Evolutionary conservation across 441 rosid genomes (phyloP).

Genomic region (Adansonia grandidieri): DNA sequence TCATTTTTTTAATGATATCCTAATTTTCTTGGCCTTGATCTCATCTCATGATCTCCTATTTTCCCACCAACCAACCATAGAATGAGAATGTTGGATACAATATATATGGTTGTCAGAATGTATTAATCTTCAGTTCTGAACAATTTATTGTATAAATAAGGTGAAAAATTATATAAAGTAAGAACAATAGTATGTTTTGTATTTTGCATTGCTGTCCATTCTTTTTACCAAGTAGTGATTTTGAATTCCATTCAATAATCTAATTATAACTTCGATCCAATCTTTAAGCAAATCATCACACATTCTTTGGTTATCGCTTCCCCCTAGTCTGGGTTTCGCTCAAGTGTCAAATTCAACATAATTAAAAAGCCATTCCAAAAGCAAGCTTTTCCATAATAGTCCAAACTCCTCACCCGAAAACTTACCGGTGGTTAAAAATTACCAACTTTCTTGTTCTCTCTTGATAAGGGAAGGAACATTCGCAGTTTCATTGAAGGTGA

Average conservation of each 20-base stretch:
- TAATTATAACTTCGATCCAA: too few relatives aligned
- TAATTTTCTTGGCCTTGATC: background rate
- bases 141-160: too few relatives aligned
- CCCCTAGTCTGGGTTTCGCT: background rate
- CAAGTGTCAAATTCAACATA: constrained; percentile 29
- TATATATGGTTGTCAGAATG: background rate
- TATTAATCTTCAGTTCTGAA: background rate
- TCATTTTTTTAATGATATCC: background rate
- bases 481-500: background rate
- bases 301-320: background rate
- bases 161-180: too few relatives aligned
- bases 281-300: too few relatives aligned
- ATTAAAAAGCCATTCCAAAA: constrained; percentile 11
- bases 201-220: too few relatives aligned
- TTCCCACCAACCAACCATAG: constrained; percentile 12
- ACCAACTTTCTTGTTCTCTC: background rate
- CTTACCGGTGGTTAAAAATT: background rate
- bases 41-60: constrained; percentile 19
- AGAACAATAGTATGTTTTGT: too few relatives aligned
- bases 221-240: too few relatives aligned
- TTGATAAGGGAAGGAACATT: constrained; percentile 1
- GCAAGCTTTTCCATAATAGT: background rate
- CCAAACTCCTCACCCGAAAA: constrained; percentile 15
- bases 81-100: background rate
- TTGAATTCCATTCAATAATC: too few relatives aligned